phyloP scores from a whole-genome alignment of 495 filamentous ascomycete genomes.

The Neurospora tetraspora region DNA sequence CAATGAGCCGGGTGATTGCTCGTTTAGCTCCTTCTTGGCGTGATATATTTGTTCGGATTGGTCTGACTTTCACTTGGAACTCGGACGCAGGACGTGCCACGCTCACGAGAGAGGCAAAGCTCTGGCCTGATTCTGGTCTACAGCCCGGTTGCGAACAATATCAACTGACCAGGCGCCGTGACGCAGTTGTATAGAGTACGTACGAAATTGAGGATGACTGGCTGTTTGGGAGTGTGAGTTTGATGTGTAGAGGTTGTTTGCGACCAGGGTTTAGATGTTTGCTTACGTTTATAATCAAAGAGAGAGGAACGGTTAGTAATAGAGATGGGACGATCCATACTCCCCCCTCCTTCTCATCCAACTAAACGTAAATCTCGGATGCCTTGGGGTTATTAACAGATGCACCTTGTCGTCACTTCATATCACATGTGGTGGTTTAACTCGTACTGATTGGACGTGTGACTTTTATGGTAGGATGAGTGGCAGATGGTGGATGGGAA shows the following conservation, averaged over 20 bases:
- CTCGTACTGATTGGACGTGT: constrained; percentile 12
- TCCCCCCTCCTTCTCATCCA: not conserved
- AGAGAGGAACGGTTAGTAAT: not conserved
- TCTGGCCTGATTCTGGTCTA: not conserved
- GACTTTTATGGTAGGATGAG: constrained; percentile 5
- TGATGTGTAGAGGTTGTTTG: not conserved
- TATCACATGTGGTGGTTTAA: constrained; percentile 11
- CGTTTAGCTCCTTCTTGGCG: not conserved
- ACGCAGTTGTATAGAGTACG: not conserved
- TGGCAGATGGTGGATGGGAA: not conserved
- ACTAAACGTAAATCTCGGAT: not conserved
- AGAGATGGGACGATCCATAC: not conserved
- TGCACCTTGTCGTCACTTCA: constrained; percentile 11
- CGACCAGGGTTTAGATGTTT: not conserved
- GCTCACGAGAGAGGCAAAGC: not conserved
- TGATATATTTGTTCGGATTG: not conserved
- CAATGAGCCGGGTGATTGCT: not conserved
- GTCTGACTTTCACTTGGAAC: not conserved
- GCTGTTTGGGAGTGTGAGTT: not conserved
- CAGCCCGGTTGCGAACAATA: not conserved
- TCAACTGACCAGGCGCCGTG: not conserved
- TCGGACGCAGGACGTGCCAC: not conserved
- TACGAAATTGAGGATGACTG: not conserved
- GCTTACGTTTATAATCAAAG: not conserved
- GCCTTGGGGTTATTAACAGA: not conserved